A percentile compares a stretch with the other conserved stretches of the same genome.
Evolutionary conservation across 768 basidiomycete species (phyloP).

Genomic region (Phaeolepiota aurea): DNA sequence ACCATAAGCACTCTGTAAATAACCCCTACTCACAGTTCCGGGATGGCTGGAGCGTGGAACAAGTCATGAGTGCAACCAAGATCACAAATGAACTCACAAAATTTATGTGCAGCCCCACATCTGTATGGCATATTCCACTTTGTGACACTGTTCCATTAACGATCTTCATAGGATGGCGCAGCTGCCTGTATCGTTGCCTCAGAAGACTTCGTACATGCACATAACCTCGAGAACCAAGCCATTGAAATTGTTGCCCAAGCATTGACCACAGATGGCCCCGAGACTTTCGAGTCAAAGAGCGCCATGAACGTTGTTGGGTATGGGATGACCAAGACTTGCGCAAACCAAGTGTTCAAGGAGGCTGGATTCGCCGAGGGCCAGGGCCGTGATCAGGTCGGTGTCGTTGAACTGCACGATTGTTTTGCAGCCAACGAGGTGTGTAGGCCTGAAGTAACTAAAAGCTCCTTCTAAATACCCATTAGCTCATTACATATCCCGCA

Average conservation of each 20-base stretch:
- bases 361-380: slow-evolving; percentile 61
- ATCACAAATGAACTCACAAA: slow-evolving; percentile 71
- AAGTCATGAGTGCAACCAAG: slow-evolving; percentile 58
- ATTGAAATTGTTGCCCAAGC: slow-evolving; percentile 71
- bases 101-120: slow-evolving; percentile 86
- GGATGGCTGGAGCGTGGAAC: slow-evolving; percentile 66
- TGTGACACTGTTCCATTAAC: slow-evolving; percentile 1
- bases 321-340: slow-evolving; percentile 60
- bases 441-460: not conserved
- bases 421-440: slow-evolving; percentile 74
- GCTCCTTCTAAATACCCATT: not conserved
- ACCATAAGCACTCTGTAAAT: slow-evolving; percentile 72
- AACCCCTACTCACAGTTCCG: slow-evolving; percentile 87
- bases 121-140: slow-evolving; percentile 25
- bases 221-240: slow-evolving; percentile 76
- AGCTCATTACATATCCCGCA: slow-evolving; percentile 80
- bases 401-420: slow-evolving; percentile 82
- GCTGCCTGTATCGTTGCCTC: slow-evolving; percentile 74
- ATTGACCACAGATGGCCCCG: slow-evolving; percentile 57
- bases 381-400: slow-evolving; percentile 70
- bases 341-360: slow-evolving; percentile 60
- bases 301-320: slow-evolving; percentile 82
- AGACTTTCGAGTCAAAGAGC: slow-evolving; percentile 57
- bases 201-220: slow-evolving; percentile 65
- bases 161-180: slow-evolving; percentile 50